phyloP scores from a whole-genome alignment of 2,329 filamentous ascomycete species.

The Massarina eburnea region DNA sequence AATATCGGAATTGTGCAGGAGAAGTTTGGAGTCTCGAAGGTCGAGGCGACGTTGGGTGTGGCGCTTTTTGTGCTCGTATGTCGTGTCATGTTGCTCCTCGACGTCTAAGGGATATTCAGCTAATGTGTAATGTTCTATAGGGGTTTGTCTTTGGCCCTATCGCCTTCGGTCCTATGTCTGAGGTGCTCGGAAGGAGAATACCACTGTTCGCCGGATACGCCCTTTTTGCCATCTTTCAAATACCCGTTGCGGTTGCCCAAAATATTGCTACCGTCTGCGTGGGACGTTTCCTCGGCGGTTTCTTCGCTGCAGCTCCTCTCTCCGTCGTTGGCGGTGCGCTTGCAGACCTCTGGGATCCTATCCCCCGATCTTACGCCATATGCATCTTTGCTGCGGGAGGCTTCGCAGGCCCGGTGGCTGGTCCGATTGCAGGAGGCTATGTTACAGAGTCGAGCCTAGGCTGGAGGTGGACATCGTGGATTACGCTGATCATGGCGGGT shows the following conservation, averaged over 20 bases:
- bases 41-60: slow-evolving; percentile 53
- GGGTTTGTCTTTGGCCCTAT: slow-evolving; percentile 54
- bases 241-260: slow-evolving; percentile 45
- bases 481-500: slow-evolving; percentile 39
- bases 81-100: neutral
- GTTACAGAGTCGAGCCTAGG: slow-evolving; percentile 37
- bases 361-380: slow-evolving; percentile 39
- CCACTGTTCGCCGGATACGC: slow-evolving; percentile 36
- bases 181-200: slow-evolving; percentile 49
- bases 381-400: slow-evolving; percentile 40
- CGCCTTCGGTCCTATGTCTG: slow-evolving; percentile 53
- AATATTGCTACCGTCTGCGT: slow-evolving; percentile 56
- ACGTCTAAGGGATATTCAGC: neutral
- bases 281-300: slow-evolving; percentile 55
- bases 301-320: slow-evolving; percentile 50
- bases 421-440: slow-evolving; percentile 51
- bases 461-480: slow-evolving; percentile 43
- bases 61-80: slow-evolving; percentile 48
- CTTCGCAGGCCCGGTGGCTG: slow-evolving; percentile 43
- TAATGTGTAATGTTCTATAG: slow-evolving; percentile 20
- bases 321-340: slow-evolving; percentile 40
- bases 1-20: slow-evolving; percentile 57
- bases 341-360: slow-evolving; percentile 40
- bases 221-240: slow-evolving; percentile 45
- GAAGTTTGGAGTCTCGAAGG: slow-evolving; percentile 49